A percentile compares a stretch with the other conserved stretches of the same genome.
These are phyloP conservation scores for Suhomyces canberraensis DNA, from an alignment of 805 yeast genomes.

Conservation along the genomic window DNA sequence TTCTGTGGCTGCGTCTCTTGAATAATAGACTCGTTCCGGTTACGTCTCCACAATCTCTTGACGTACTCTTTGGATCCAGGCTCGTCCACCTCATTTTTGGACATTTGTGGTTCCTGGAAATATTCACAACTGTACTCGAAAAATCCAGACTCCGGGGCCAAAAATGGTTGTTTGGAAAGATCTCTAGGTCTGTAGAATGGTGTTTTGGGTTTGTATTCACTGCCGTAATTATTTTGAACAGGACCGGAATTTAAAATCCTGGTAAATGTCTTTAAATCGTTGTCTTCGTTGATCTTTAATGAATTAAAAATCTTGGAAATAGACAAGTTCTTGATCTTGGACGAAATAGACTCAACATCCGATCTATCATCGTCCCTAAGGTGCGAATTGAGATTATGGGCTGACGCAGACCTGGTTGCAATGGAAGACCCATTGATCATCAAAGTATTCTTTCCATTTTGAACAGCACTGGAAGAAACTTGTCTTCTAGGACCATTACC, in stretches of 20 bases:
- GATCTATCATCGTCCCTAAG: conserved; percentile 13
- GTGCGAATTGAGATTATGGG: conserved; percentile 14
- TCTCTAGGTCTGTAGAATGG: conserved; percentile 48
- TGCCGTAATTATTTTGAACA: conserved; percentile 32
- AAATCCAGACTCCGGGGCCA: conserved; percentile 61
- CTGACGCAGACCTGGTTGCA: conserved; percentile 28
- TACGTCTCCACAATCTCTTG: conserved; percentile 82
- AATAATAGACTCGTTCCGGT: conserved; percentile 81
- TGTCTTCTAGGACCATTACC: conserved; percentile 18
- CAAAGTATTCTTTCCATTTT: conserved; percentile 17
- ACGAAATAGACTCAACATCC: conserved; percentile 31
- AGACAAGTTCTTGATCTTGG: conserved; percentile 31
- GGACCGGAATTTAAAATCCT: conserved; percentile 38
- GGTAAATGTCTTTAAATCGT: conserved; percentile 35
- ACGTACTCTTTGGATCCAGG: conserved; percentile 88
- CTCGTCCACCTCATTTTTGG: conserved; percentile 78
- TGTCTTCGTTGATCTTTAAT: conserved; percentile 40
- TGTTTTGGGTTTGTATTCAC: conserved; percentile 53
- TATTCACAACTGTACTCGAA: conserved; percentile 81
- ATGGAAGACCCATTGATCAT: conserved; percentile 27
- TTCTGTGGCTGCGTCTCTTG: conserved; percentile 90
- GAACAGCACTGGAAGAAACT: conserved; percentile 21
- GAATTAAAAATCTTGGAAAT: conserved; percentile 34
- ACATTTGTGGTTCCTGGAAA: conserved; percentile 95
- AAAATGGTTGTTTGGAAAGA: conserved; percentile 32